Evolutionary conservation across 106 monocot species (phyloP).

Genomic region (Allium sativum): DNA sequence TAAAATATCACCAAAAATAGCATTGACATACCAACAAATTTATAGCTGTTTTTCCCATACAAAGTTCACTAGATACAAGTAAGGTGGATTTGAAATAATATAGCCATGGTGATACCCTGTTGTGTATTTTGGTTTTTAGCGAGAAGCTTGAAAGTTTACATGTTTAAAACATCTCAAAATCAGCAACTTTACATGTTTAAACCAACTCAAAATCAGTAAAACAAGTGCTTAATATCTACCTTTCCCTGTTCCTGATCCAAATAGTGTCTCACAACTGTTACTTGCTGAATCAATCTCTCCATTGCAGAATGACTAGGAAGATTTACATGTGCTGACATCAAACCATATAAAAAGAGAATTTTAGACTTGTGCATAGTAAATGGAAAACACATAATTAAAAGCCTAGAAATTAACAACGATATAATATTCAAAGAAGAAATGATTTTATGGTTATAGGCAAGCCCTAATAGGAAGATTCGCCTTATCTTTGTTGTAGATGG

Average conservation of each 20-base stretch:
- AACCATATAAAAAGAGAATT: conserved; percentile 8
- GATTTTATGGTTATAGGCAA: no score
- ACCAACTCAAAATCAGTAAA: background rate
- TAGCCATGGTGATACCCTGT: background rate
- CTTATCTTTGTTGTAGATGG: background rate
- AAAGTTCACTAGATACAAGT: background rate
- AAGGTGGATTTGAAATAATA: background rate
- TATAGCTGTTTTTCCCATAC: no score
- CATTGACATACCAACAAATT: no score
- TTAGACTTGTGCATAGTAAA: background rate
- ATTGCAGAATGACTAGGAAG: conserved; percentile 76
- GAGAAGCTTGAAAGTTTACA: background rate
- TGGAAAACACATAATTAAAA: background rate
- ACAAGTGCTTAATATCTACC: conserved; percentile 19
- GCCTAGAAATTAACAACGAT: no score
- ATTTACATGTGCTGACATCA: conserved; percentile 56
- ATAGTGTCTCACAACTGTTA: conserved; percentile 54
- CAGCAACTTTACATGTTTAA: background rate
- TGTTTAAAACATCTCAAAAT: background rate
- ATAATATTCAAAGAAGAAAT: no score
- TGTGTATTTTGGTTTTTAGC: background rate
- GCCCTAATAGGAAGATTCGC: no score
- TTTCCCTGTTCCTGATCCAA: conserved; percentile 69
- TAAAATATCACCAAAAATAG: conserved; percentile 8
- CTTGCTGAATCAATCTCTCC: conserved; percentile 83